Conservation (phyloP, 768 basidiomycete genomes). For the Psilocybe sp. region DNA sequence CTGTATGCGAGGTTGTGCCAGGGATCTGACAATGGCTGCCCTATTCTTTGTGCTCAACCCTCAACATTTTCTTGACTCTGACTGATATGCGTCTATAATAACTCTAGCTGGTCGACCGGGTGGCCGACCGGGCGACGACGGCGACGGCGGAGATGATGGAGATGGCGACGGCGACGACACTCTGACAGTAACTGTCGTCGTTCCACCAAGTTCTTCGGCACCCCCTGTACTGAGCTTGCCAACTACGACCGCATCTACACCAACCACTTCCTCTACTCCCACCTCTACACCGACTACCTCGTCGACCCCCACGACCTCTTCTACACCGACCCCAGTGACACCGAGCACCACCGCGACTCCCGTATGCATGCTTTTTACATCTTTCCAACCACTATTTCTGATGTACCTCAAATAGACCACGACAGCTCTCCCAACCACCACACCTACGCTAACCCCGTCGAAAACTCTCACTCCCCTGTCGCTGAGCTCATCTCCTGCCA, state of each 20-base stretch:
- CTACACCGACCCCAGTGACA: neutral
- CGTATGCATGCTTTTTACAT: neutral
- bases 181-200: too few species aligned
- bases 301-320: neutral
- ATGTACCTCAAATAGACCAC: neutral
- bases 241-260: slow-evolving; percentile 2
- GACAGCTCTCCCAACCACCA: neutral
- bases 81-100: too few species aligned
- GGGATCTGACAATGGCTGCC: too few species aligned
- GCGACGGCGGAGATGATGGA: too few species aligned
- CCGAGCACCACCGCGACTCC: neutral
- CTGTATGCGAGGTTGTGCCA: too few species aligned
- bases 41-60: too few species aligned
- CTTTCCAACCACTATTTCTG: neutral
- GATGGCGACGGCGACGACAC: too few species aligned
- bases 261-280: slow-evolving; percentile 7
- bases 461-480: neutral
- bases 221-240: neutral
- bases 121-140: too few species aligned
- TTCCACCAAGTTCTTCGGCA: too few species aligned
- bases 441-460: neutral
- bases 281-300: neutral
- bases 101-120: too few species aligned
- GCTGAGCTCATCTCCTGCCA: slow-evolving; percentile 1
- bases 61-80: too few species aligned